Percentiles rank a stretch among this genome's conserved stretches.
phyloP scores from a whole-genome alignment of 2,329 filamentous ascomycete species.

The Xylaria sp. region DNA sequence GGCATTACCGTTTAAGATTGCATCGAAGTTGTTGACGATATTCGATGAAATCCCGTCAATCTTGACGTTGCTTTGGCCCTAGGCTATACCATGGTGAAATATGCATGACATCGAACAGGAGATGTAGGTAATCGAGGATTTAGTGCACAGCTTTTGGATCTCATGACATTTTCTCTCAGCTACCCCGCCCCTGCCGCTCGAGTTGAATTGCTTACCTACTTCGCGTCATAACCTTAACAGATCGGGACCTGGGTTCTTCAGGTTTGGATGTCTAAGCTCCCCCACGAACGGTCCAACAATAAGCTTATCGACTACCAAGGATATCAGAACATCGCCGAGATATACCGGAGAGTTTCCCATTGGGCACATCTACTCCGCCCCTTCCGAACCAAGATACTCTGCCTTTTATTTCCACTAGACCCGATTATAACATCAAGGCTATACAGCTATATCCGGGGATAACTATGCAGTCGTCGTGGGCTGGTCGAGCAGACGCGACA shows the following conservation, averaged over 20 bases:
- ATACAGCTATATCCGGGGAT: not conserved
- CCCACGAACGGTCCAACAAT: not conserved
- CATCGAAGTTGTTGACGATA: not conserved
- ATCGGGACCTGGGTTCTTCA: too few species aligned
- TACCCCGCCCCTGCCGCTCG: not conserved
- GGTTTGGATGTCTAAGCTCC: not conserved
- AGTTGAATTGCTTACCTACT: not conserved
- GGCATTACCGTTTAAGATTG: not conserved
- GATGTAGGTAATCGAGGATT: not conserved
- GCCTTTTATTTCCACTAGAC: too few species aligned
- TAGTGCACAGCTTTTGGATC: not conserved
- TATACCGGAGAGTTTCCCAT: not conserved
- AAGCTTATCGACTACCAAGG: not conserved
- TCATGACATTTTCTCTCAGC: not conserved
- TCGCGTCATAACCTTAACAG: too few species aligned
- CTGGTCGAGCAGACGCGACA: not conserved
- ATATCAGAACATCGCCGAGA: not conserved
- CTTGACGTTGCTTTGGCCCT: not conserved
- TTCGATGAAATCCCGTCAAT: not conserved
- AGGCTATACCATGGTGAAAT: not conserved
- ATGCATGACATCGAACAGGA: not conserved
- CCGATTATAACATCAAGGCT: not conserved
- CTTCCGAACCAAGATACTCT: not conserved
- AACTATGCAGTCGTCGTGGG: not conserved
- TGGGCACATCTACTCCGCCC: not conserved